These are phyloP conservation scores for Apophysomyces sp. DNA, from an alignment of 371 early-diverging fungal species.

Conservation along the genomic window DNA sequence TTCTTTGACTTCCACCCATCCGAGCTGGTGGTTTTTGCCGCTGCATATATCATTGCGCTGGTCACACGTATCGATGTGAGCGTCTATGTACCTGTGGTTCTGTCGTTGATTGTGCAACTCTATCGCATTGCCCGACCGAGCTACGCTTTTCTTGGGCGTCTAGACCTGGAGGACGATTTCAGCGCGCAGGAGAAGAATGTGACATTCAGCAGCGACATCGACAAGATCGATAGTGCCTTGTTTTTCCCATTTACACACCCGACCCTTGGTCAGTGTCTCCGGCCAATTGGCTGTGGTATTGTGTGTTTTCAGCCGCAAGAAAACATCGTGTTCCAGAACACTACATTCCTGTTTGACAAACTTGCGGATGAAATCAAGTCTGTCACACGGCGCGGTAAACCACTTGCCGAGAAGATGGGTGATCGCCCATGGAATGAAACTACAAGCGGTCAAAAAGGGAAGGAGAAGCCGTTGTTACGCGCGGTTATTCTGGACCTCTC, in stretches of 20 bases:
- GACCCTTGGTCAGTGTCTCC: slow-evolving; percentile 13
- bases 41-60: slow-evolving; percentile 53
- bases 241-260: slow-evolving; percentile 25
- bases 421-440: slow-evolving; percentile 51
- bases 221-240: background rate
- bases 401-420: slow-evolving; percentile 27
- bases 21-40: slow-evolving; percentile 36
- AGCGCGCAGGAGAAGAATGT: background rate
- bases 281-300: slow-evolving; percentile 53
- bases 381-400: slow-evolving; percentile 33
- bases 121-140: slow-evolving; percentile 67
- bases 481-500: slow-evolving; percentile 82
- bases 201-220: background rate
- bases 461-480: slow-evolving; percentile 32
- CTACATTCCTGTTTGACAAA: slow-evolving; percentile 48
- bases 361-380: slow-evolving; percentile 38
- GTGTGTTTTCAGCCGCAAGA: slow-evolving; percentile 69
- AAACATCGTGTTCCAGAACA: slow-evolving; percentile 74
- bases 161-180: slow-evolving; percentile 10
- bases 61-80: slow-evolving; percentile 66
- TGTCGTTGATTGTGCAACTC: slow-evolving; percentile 66
- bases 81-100: slow-evolving; percentile 63
- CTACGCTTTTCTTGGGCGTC: slow-evolving; percentile 31
- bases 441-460: slow-evolving; percentile 10
- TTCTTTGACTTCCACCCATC: slow-evolving; percentile 39